Evolutionary conservation across 148 eudicot genomes (phyloP), one percentile per base, ranked within the genome.

Genomic region (Nepenthes mirabilis): DNA sequence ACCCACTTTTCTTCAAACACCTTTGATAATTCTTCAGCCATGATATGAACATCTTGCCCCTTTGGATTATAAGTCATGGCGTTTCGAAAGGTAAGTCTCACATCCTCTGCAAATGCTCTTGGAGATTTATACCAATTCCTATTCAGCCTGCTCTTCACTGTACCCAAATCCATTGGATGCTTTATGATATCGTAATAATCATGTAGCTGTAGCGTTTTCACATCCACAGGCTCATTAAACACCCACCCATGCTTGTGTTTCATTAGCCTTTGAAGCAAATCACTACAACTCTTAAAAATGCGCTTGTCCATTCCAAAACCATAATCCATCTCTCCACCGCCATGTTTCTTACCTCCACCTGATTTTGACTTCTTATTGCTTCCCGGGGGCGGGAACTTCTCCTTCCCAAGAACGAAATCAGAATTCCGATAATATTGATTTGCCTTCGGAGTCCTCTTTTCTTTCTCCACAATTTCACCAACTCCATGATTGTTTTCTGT

Each of bases 91-190:
- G 93, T 86, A 62, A 90, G 88, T 77, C 97, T 79, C 62, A 90
- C 95, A 69, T 90, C 97, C 71, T 86, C 97, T 0, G 97, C 97
- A 69, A 86, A 90, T 66, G 86, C 97, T 54, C 67, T 66, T 5
- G 91, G 95, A 23, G 91, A 82, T 65, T 84, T 90, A 71, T 90
- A 90, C 80, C 80, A 80, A 61, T 87, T 82, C 70, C 79, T 82
- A 11, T 80, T 56, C 57, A 90, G 63, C 79, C 80, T 77, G 33
- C 58, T 70, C 74, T 86, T 82, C 55, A 90, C 78, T 1, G 97
- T 86, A 54, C 97, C 97, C 79, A 90, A 75, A 75, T 90, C 97
- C 97, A 90, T 90, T 0, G 97, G 97, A 62, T 84, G 86, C 72
- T 80, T 86, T 50, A 90, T 90, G 37, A 90, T 79, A 49, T 80